These are phyloP conservation scores for Rhamnella rubrinervis DNA, from an alignment of 331 rosid species.

Conservation along the genomic window DNA sequence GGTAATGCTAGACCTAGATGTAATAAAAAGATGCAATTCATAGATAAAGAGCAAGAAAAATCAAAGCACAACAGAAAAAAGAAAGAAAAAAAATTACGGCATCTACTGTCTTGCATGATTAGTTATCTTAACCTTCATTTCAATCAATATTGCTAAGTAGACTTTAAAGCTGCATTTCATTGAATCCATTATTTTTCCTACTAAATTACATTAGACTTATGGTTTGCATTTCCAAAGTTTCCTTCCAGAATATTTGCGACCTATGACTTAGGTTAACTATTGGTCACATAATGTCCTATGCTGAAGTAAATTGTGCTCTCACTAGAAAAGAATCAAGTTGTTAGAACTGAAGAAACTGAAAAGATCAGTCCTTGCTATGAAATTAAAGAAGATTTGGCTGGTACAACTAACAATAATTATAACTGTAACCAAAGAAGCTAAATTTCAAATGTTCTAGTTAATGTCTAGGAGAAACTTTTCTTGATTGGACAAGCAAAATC, in stretches of 20 bases:
- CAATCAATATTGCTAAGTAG: too few relatives aligned
- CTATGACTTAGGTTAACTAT: neutral
- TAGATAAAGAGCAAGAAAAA: neutral
- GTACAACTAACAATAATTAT: neutral
- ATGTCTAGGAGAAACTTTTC: neutral
- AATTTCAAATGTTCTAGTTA: neutral
- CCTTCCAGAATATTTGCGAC: neutral
- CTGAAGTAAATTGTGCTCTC: neutral
- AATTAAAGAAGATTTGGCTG: neutral
- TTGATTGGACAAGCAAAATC: neutral
- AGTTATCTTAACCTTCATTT: neutral
- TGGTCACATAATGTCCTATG: neutral
- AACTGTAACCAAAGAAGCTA: neutral
- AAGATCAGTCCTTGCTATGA: neutral
- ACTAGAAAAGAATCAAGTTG: neutral
- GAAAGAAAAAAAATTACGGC: neutral
- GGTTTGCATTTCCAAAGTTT: neutral
- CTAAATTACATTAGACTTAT: neutral
- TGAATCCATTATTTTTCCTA: neutral
- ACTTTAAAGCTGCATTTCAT: neutral
- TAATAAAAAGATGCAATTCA: conserved; percentile 6
- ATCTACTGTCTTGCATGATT: neutral
- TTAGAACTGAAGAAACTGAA: neutral
- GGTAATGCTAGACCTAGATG: neutral
- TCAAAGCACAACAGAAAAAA: neutral